Evolutionary conservation across 31 red algal species (phyloP).

Genomic region (Asparagopsis taxiformis): DNA sequence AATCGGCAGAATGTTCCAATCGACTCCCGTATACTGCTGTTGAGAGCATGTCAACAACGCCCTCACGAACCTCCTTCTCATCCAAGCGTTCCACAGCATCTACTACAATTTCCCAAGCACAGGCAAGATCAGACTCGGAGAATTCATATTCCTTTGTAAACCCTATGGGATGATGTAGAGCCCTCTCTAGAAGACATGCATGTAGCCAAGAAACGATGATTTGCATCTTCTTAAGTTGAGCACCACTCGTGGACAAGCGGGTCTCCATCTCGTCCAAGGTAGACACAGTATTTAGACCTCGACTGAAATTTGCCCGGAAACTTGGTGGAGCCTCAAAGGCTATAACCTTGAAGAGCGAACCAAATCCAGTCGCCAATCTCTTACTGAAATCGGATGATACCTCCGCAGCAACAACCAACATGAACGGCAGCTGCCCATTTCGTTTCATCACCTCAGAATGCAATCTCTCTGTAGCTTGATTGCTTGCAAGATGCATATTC

Average conservation of each 20-base stretch:
- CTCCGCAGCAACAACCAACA: slow-evolving; percentile 52
- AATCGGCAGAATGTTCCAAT: slow-evolving; percentile 45
- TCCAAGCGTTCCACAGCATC: not conserved
- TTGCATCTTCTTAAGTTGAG: slow-evolving; percentile 9
- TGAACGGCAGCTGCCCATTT: slow-evolving; percentile 31
- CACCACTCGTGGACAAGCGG: not conserved
- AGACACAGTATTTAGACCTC: slow-evolving; percentile 25
- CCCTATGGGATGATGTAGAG: slow-evolving; percentile 50
- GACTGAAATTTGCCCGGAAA: slow-evolving; percentile 59
- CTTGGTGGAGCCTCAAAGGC: slow-evolving; percentile 76
- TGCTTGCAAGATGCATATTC: slow-evolving; percentile 68
- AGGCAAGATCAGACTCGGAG: slow-evolving; percentile 60
- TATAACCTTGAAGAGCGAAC: slow-evolving; percentile 39
- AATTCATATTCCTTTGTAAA: slow-evolving; percentile 73
- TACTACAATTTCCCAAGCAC: slow-evolving; percentile 30
- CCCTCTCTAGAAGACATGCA: slow-evolving; percentile 64
- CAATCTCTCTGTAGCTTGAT: slow-evolving; percentile 29
- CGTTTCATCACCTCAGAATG: slow-evolving; percentile 33
- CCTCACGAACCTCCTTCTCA: not conserved
- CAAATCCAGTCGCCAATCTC: not conserved
- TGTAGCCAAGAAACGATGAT: slow-evolving; percentile 58
- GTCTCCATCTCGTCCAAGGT: not conserved
- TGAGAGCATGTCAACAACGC: slow-evolving; percentile 24
- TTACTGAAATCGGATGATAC: slow-evolving; percentile 24
- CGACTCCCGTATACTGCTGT: slow-evolving; percentile 58